Evolutionary conservation across 768 basidiomycete genomes (phyloP).

Genomic region (Mrakia blollopis): DNA sequence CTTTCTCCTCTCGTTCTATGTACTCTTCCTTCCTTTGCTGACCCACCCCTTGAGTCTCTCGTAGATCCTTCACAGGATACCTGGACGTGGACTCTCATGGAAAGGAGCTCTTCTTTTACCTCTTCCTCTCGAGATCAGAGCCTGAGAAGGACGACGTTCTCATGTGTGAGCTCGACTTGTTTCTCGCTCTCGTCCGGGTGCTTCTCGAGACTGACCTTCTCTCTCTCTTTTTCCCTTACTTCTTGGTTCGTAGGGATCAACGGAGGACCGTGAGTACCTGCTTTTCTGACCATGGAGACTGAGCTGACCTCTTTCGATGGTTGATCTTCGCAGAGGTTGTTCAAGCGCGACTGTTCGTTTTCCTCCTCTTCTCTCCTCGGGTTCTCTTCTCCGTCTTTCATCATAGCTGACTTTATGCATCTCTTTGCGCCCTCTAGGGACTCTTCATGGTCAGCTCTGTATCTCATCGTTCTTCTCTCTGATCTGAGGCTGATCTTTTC

Average conservation of each 20-base stretch:
- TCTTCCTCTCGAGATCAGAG: conserved; percentile 30
- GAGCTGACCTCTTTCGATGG: background rate
- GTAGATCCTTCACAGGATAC: conserved; percentile 30
- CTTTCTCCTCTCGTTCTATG: background rate
- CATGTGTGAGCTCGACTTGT: conserved; percentile 30
- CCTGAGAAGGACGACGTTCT: conserved; percentile 33
- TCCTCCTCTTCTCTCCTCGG: background rate
- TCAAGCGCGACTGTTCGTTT: background rate
- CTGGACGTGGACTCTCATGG: conserved; percentile 32
- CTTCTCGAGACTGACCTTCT: conserved; percentile 2
- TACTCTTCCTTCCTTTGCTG: background rate
- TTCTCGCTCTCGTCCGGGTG: conserved; percentile 11
- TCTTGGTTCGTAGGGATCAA: background rate
- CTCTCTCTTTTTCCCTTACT: conserved; percentile 24
- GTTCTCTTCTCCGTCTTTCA: background rate
- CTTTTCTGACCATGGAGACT: background rate
- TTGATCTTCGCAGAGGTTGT: background rate
- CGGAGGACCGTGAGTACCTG: background rate
- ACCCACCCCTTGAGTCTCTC: background rate
- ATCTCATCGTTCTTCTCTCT: background rate
- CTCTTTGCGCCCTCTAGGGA: background rate
- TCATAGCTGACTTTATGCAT: background rate
- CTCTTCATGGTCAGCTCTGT: background rate
- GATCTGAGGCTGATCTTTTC: background rate
- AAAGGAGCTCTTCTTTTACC: conserved; percentile 26